Evolutionary conservation across 768 basidiomycete species (phyloP).

Genomic region (Leccinum aurantiacum): DNA sequence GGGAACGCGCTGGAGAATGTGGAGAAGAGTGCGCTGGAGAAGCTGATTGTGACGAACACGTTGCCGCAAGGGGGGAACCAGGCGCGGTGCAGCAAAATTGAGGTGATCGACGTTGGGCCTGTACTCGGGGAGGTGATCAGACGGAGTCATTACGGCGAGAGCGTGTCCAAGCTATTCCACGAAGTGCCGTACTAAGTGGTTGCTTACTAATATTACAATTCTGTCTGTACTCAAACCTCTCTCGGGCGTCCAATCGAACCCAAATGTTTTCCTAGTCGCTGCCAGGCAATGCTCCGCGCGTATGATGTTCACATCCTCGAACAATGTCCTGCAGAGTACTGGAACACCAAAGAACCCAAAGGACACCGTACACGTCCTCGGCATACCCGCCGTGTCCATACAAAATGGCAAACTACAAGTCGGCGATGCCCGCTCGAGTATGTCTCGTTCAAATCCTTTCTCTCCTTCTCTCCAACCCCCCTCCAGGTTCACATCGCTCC

Average conservation of each 20-base stretch:
- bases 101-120: conserved; percentile 92
- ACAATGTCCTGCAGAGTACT: conserved; percentile 30
- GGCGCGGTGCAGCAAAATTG: conserved; percentile 71
- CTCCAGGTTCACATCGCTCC: conserved; percentile 74
- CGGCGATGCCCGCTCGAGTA: conserved; percentile 70
- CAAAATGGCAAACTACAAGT: conserved; percentile 68
- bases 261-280: conserved; percentile 23
- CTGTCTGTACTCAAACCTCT: background rate
- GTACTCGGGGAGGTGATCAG: conserved; percentile 96
- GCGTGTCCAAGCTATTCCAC: conserved; percentile 84
- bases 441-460: conserved; percentile 34
- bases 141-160: conserved; percentile 96
- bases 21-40: conserved; percentile 74
- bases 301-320: conserved; percentile 35
- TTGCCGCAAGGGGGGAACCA: conserved; percentile 85
- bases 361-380: conserved; percentile 66
- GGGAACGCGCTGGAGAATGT: conserved; percentile 82
- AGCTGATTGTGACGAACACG: conserved; percentile 98
- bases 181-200: conserved; percentile 75
- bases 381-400: conserved; percentile 76
- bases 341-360: conserved; percentile 36
- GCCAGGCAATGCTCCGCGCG: conserved; percentile 35
- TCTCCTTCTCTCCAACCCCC: background rate
- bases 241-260: background rate
- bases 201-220: conserved; percentile 17